Percentiles rank a stretch among this genome's conserved stretches.
These are phyloP conservation scores for Colletotrichum sp. DNA, from an alignment of 2,329 filamentous ascomycete genomes.

Conservation along the genomic window DNA sequence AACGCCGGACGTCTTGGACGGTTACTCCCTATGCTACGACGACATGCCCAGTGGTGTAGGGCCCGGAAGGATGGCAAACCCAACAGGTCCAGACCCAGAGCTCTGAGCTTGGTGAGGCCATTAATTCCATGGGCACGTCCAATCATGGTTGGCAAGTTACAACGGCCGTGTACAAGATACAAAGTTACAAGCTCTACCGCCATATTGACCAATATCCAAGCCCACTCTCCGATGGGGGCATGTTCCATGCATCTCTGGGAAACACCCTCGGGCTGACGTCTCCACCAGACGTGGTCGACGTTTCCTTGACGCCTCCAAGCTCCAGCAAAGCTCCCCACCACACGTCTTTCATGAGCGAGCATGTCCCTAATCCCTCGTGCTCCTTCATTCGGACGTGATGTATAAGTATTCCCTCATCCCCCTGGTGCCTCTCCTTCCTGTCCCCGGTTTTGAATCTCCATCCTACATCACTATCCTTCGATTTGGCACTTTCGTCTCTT, in stretches of 20 bases:
- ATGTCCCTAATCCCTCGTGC: background rate
- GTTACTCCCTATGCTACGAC: background rate
- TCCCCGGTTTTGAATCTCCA: background rate
- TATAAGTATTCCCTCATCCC: conserved; percentile 14
- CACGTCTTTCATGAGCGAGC: conserved; percentile 3
- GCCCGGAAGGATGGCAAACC: background rate
- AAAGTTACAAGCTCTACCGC: background rate
- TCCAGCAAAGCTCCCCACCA: conserved; percentile 12
- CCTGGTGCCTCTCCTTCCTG: background rate
- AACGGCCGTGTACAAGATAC: conserved; percentile 11
- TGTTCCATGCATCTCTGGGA: conserved; percentile 19
- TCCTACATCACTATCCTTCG: conserved; percentile 20
- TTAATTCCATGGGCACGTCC: conserved; percentile 1
- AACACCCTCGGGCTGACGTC: conserved; percentile 13
- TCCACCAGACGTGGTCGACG: background rate
- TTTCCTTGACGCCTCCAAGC: conserved; percentile 13
- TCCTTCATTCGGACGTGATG: background rate
- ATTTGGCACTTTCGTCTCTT: conserved; percentile 15
- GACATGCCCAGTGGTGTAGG: background rate
- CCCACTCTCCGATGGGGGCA: conserved; percentile 14
- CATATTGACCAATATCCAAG: background rate
- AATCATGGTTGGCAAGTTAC: conserved; percentile 9
- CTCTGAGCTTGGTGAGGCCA: conserved; percentile 14
- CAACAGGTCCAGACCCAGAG: conserved; percentile 17
- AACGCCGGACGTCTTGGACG: background rate